Conservation (phyloP, 2,329 filamentous ascomycete species). For the Ambrosiella beaveri region DNA sequence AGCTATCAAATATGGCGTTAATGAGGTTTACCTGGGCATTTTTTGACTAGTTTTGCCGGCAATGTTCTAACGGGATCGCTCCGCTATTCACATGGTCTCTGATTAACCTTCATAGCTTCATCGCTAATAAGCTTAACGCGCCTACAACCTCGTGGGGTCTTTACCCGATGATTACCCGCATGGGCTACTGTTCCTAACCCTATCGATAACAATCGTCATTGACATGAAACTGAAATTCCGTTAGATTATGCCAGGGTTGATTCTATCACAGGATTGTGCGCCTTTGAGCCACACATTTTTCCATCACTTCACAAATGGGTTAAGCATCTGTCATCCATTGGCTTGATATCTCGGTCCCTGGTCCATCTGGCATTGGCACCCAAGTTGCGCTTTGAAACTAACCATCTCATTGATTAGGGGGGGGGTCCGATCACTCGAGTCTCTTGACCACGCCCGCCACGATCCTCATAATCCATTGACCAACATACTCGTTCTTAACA, state of each 20-base stretch:
- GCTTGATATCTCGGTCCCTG: neutral
- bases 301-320: too few relatives aligned
- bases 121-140: too few relatives aligned
- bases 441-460: too few relatives aligned
- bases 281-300: too few relatives aligned
- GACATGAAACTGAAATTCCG: too few relatives aligned
- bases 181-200: neutral
- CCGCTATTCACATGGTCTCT: too few relatives aligned
- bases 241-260: too few relatives aligned
- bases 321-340: too few relatives aligned
- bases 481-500: too few relatives aligned
- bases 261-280: too few relatives aligned
- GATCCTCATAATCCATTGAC: neutral
- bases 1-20: neutral
- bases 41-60: neutral
- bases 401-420: neutral
- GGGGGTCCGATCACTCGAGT: neutral
- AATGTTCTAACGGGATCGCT: neutral
- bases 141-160: neutral
- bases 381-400: neutral
- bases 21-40: slow-evolving; percentile 14
- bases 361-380: neutral
- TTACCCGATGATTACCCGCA: neutral
- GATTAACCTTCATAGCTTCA: too few relatives aligned
- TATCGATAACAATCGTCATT: neutral